Base-by-base conservation (phyloP, 2,329 filamentous ascomycete species). In the Penicillium brasilianum region DNA sequence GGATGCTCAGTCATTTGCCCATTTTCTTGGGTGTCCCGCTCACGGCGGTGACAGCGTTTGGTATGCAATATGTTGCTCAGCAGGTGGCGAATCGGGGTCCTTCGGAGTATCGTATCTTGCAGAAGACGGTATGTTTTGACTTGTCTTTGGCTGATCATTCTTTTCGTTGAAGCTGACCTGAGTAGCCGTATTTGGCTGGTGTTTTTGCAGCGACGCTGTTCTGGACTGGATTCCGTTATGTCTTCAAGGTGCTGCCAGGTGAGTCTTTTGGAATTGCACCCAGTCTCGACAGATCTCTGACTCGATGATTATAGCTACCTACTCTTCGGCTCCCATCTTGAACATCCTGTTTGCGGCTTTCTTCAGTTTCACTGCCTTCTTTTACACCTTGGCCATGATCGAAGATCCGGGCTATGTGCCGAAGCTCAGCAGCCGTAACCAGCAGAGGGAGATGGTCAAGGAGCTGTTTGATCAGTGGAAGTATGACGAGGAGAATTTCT, bases 401-500 rank as follows among this genome's bases (percentile, higher is more conserved):
- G 88, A 90, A 69, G 94, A 99, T 74, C 95, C 95, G 0, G 95
- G 95, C 16, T 97, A 90, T 72, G 91, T 99, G 30, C 94, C 95
- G 39, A 97, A 96, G 77, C 86, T 93, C 71, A 89, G 90, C 59
- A 94, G 93, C 67, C 90, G 96, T 58, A 92, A 91, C 28, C 91
- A 96, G 75, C 94, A 97, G 76, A 93, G 94, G 76, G 88, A 89
- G 43, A 88, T 90, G 60, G 96, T 99, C 68, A 90, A 96, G 66
- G 91, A 97, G 67, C 84, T 99, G 8, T 85, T 99, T 64, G 85
- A 87, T 60, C 76, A 88, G 66, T 95, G 92, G 88, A 95, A 92
- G 72, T 99, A 94, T 75, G 93, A 99, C 73, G 94, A 97, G 74
- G 83, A 89, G 63, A 94, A 97, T 75, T 99, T 98, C 72, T 99